Conservation (phyloP, 345 rosid genomes). For the Anastatica hierochuntica region DNA sequence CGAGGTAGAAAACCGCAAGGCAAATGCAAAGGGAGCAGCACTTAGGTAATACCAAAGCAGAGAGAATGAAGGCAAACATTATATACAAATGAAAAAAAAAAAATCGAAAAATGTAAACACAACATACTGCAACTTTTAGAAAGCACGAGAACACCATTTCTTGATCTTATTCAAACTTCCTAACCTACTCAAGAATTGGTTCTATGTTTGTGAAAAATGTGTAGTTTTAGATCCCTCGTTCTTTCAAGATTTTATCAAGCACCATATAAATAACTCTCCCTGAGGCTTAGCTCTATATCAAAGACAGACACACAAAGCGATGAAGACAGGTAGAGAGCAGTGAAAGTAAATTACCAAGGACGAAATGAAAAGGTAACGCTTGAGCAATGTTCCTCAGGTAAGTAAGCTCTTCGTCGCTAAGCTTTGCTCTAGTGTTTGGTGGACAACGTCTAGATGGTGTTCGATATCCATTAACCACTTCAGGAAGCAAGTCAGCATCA, state of each 20-base stretch:
- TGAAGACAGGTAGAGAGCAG: not conserved
- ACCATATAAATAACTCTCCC: too few relatives aligned
- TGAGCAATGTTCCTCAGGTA: constrained; percentile 67
- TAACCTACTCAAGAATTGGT: too few relatives aligned
- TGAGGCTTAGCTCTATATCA: too few relatives aligned
- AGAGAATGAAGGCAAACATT: not conserved
- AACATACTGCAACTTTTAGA: not conserved
- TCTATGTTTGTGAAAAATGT: too few relatives aligned
- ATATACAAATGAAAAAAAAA: too few relatives aligned
- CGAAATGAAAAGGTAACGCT: constrained; percentile 72
- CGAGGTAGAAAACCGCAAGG: not conserved
- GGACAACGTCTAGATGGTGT: constrained; percentile 60
- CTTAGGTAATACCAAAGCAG: not conserved
- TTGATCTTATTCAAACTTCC: too few relatives aligned
- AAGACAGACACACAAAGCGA: constrained; percentile 6
- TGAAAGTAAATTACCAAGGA: constrained; percentile 42
- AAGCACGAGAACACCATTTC: too few relatives aligned
- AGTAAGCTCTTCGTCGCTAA: constrained; percentile 52
- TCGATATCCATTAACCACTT: constrained; percentile 54
- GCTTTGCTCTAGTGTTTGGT: constrained; percentile 40
- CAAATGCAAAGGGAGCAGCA: constrained; percentile 6
- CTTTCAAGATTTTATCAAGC: too few relatives aligned
- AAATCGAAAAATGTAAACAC: not conserved
- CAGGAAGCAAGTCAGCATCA: constrained; percentile 77
- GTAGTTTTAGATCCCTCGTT: too few relatives aligned